These are phyloP conservation scores for Didymella pomorum DNA, from an alignment of 2,329 filamentous ascomycete genomes.

Conservation along the genomic window DNA sequence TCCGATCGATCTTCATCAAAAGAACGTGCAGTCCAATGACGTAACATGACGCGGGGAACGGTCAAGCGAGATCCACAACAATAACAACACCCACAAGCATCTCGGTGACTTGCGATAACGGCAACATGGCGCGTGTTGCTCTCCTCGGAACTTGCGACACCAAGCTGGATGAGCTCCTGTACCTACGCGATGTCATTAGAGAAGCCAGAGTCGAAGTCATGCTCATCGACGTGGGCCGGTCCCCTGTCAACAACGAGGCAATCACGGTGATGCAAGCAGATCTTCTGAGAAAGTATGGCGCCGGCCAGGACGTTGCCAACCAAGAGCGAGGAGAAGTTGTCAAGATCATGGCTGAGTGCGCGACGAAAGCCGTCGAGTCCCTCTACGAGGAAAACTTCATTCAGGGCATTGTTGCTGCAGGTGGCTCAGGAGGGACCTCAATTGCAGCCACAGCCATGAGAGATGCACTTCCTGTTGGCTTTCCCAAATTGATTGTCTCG, in stretches of 20 bases:
- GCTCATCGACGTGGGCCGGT: conserved; percentile 65
- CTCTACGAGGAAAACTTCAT: conserved; percentile 54
- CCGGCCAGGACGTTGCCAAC: conserved; percentile 41
- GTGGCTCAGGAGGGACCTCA: conserved; percentile 70
- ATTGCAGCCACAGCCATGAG: conserved; percentile 69
- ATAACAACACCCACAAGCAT: neutral
- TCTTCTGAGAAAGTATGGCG: conserved; percentile 49
- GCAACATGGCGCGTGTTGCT: conserved; percentile 51
- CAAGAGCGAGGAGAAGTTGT: conserved; percentile 65
- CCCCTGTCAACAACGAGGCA: conserved; percentile 50
- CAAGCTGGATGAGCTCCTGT: conserved; percentile 67
- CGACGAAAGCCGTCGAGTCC: conserved; percentile 53
- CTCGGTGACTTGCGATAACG: neutral
- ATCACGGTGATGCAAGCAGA: conserved; percentile 58
- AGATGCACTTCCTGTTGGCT: conserved; percentile 66
- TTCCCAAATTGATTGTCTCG: conserved; percentile 75
- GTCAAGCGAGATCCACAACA: neutral
- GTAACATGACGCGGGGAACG: conserved; percentile 15
- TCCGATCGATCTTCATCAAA: neutral
- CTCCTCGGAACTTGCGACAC: conserved; percentile 72
- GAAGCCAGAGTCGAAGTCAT: conserved; percentile 49
- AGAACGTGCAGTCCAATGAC: conserved; percentile 11
- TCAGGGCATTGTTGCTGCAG: conserved; percentile 66
- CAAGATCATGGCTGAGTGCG: conserved; percentile 61
- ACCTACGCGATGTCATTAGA: conserved; percentile 59